These are phyloP conservation scores for Phoma sp. DNA, from an alignment of 2,329 filamentous ascomycete genomes.

Conservation along the genomic window DNA sequence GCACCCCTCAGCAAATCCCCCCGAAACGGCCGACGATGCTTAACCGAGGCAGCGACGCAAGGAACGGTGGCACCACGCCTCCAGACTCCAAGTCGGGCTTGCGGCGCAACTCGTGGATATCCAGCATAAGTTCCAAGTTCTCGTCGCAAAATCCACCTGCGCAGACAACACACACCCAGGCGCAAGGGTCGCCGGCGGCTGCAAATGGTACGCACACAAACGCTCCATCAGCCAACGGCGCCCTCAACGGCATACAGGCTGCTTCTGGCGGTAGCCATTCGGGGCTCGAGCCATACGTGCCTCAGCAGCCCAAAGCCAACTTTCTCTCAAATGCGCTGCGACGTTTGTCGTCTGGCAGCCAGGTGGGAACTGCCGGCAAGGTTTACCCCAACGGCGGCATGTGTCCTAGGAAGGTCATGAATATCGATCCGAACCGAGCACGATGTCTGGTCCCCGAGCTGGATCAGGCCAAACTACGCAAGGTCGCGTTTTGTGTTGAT, in stretches of 20 bases:
- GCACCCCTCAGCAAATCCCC: constrained; percentile 37
- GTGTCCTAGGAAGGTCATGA: constrained; percentile 81
- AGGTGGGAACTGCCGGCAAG: constrained; percentile 56
- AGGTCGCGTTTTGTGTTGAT: constrained; percentile 95
- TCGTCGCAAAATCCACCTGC: constrained; percentile 61
- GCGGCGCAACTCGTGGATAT: constrained; percentile 86
- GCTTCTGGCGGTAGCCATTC: constrained; percentile 36
- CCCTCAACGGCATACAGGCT: constrained; percentile 49
- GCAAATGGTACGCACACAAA: constrained; percentile 57
- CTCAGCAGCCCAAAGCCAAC: constrained; percentile 76
- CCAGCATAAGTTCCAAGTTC: constrained; percentile 91
- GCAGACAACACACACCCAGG: constrained; percentile 42
- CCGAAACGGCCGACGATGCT: constrained; percentile 52
- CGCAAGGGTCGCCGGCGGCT: constrained; percentile 44
- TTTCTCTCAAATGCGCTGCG: constrained; percentile 84
- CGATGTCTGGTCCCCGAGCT: constrained; percentile 81
- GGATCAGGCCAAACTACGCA: constrained; percentile 78
- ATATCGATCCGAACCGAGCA: constrained; percentile 80
- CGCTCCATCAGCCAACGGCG: constrained; percentile 54
- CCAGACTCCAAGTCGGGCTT: constrained; percentile 37
- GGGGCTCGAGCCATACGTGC: constrained; percentile 67
- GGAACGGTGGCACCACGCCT: constrained; percentile 35
- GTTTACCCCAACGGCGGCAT: constrained; percentile 68
- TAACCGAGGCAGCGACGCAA: constrained; percentile 50
- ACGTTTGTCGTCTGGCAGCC: constrained; percentile 71